Evolutionary conservation across 1,284 basidiomycete genomes (phyloP).

Genomic region (Hemileccinum hortonii): DNA sequence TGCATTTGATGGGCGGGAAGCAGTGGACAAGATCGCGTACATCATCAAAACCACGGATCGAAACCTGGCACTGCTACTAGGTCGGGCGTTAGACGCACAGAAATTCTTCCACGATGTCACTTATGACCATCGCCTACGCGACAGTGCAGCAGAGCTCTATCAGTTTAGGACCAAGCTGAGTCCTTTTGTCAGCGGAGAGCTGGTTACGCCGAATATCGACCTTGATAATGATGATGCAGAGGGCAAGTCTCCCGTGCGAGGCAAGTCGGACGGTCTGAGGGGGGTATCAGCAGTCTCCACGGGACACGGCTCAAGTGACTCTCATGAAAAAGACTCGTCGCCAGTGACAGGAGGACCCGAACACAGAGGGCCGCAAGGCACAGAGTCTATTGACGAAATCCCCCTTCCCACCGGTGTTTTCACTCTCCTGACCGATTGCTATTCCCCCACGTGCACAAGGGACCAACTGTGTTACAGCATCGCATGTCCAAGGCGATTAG

Average conservation of each 20-base stretch:
- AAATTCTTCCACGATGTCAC: slow-evolving; percentile 99
- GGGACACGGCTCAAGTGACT: slow-evolving; percentile 42
- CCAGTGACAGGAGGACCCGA: slow-evolving; percentile 37
- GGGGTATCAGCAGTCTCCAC: slow-evolving; percentile 36
- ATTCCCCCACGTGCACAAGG: slow-evolving; percentile 95
- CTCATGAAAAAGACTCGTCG: slow-evolving; percentile 42
- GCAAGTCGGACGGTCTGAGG: slow-evolving; percentile 16
- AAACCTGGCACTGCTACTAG: slow-evolving; percentile 91
- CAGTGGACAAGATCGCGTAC: slow-evolving; percentile 94
- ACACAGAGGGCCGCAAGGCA: slow-evolving; percentile 43
- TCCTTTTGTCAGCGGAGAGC: slow-evolving; percentile 77
- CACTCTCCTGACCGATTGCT: slow-evolving; percentile 95
- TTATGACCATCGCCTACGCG: slow-evolving; percentile 94
- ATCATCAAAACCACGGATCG: slow-evolving; percentile 99
- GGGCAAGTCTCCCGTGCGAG: slow-evolving; percentile 35
- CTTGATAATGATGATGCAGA: slow-evolving; percentile 30
- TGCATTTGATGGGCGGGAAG: slow-evolving; percentile 94
- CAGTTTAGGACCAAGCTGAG: slow-evolving; percentile 82
- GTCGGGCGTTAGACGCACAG: slow-evolving; percentile 94
- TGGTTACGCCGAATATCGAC: slow-evolving; percentile 36
- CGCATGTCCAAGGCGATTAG: slow-evolving; percentile 90
- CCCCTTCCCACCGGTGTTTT: slow-evolving; percentile 93
- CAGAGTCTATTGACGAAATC: slow-evolving; percentile 56
- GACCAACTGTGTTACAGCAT: slow-evolving; percentile 96
- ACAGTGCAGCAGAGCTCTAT: slow-evolving; percentile 88